phyloP scores from a whole-genome alignment of 352 stramenopile genomes.

The Phytophthora vignae region DNA sequence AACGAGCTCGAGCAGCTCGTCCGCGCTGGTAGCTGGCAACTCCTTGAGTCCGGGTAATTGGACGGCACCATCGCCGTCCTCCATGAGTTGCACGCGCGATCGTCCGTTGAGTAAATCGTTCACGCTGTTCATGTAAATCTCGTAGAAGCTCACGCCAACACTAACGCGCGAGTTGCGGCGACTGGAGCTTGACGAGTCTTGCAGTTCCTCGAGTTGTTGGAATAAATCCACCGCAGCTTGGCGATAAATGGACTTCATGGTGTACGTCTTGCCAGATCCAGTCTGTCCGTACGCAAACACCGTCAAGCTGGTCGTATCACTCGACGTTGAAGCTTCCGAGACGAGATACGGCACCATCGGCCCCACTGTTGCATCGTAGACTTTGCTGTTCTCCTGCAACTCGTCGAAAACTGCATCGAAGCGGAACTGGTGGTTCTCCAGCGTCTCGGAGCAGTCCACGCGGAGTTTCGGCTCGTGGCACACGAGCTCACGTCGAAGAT shows the following conservation, averaged over 20 bases:
- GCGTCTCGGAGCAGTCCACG: conserved; percentile 71
- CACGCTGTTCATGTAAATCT: conserved; percentile 97
- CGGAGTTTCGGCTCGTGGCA: conserved; percentile 80
- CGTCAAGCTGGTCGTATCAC: conserved; percentile 68
- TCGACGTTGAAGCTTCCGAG: conserved; percentile 14
- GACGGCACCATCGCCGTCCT: conserved; percentile 93
- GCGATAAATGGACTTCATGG: conserved; percentile 90
- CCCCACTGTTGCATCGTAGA: conserved; percentile 86
- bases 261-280: conserved; percentile 94
- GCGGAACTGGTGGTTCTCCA: conserved; percentile 76
- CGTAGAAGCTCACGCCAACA: conserved; percentile 94
- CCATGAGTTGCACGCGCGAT: conserved; percentile 91
- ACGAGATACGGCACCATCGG: conserved; percentile 65
- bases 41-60: conserved; percentile 94
- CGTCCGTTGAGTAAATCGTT: conserved; percentile 94
- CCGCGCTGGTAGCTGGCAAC: conserved; percentile 71
- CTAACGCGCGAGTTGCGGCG: conserved; percentile 44
- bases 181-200: conserved; percentile 8
- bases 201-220: conserved; percentile 37
- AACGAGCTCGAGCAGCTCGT: conserved; percentile 92
- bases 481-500: conserved; percentile 55
- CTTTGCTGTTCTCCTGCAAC: conserved; percentile 85
- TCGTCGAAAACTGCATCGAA: conserved; percentile 95
- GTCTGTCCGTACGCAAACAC: conserved; percentile 99
- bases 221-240: conserved; percentile 74